Percentiles rank a stretch among this genome's conserved stretches.
Conservation (phyloP, 2,329 filamentous ascomycete genomes). For the Harringtonia lauricola region DNA sequence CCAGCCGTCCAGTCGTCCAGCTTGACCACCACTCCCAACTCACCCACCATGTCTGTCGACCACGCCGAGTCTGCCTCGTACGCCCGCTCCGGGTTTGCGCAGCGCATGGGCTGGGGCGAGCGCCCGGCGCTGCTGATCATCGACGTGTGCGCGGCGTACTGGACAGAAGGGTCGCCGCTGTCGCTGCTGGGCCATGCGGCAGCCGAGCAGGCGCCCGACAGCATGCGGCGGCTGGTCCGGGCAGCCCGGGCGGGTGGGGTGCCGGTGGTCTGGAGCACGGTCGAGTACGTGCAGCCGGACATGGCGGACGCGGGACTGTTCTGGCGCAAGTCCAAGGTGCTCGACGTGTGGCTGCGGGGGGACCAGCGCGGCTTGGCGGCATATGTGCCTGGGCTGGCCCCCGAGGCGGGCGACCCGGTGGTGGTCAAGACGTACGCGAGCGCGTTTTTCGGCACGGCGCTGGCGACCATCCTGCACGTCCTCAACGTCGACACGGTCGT, state of each 20-base stretch:
- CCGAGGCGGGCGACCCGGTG: constrained; percentile 21
- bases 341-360: constrained; percentile 29
- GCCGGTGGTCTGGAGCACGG: constrained; percentile 31
- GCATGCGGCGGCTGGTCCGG: constrained; percentile 26
- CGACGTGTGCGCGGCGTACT: constrained; percentile 36
- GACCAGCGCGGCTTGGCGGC: constrained; percentile 22
- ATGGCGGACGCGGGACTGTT: constrained; percentile 34
- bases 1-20: too few relatives aligned
- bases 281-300: constrained; percentile 28
- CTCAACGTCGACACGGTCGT: constrained; percentile 30
- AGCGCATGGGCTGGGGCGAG: constrained; percentile 31
- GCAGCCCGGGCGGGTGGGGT: constrained; percentile 25
- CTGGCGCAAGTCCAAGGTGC: constrained; percentile 27
- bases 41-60: background rate
- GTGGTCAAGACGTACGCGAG: constrained; percentile 32
- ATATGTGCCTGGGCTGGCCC: constrained; percentile 25
- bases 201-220: constrained; percentile 22
- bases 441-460: constrained; percentile 33
- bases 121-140: constrained; percentile 31
- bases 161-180: constrained; percentile 29
- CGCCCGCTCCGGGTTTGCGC: constrained; percentile 24
- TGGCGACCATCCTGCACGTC: constrained; percentile 27
- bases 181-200: constrained; percentile 25
- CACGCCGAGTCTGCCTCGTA: constrained; percentile 14
- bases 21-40: too few relatives aligned